Conservation (phyloP, 352 stramenopile genomes). For the Phytophthora capsici region DNA sequence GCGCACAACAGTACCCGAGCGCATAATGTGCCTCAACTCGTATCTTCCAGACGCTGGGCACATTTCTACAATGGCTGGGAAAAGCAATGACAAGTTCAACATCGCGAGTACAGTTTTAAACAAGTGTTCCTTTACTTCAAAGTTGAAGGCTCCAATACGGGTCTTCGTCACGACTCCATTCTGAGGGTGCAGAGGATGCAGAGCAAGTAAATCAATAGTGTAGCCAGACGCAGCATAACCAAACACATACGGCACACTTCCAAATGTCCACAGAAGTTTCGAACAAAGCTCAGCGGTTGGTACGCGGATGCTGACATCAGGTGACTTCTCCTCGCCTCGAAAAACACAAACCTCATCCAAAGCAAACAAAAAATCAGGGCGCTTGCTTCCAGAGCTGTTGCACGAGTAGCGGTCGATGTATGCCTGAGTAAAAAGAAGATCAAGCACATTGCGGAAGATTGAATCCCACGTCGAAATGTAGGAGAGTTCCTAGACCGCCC, state of each 20-base stretch:
- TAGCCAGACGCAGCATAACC: constrained; percentile 24
- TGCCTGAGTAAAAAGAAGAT: constrained; percentile 12
- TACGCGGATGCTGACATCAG: constrained; percentile 15
- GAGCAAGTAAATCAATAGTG: too few relatives aligned
- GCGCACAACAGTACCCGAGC: too few relatives aligned
- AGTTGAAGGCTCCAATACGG: constrained; percentile 8
- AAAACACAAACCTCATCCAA: constrained; percentile 26
- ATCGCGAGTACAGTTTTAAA: too few relatives aligned
- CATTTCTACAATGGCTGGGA: constrained; percentile 21
- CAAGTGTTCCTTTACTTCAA: too few relatives aligned
- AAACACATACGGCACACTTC: constrained; percentile 23
- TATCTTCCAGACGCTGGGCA: constrained; percentile 14
- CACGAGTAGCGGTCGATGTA: constrained; percentile 15
- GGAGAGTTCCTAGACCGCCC: constrained; percentile 11
- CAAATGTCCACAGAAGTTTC: constrained; percentile 21
- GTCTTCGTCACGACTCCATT: constrained; percentile 3
- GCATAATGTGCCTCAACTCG: constrained; percentile 8
- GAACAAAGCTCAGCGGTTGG: constrained; percentile 4
- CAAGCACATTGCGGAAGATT: constrained; percentile 8
- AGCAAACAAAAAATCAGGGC: constrained; percentile 21
- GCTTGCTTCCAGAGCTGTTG: not conserved
- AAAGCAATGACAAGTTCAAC: too few relatives aligned
- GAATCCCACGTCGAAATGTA: constrained; percentile 20
- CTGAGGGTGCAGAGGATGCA: constrained; percentile 10
- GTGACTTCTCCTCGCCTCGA: constrained; percentile 18